Evolutionary conservation across 495 filamentous ascomycete species (phyloP).

Genomic region (Arthonia radiata): DNA sequence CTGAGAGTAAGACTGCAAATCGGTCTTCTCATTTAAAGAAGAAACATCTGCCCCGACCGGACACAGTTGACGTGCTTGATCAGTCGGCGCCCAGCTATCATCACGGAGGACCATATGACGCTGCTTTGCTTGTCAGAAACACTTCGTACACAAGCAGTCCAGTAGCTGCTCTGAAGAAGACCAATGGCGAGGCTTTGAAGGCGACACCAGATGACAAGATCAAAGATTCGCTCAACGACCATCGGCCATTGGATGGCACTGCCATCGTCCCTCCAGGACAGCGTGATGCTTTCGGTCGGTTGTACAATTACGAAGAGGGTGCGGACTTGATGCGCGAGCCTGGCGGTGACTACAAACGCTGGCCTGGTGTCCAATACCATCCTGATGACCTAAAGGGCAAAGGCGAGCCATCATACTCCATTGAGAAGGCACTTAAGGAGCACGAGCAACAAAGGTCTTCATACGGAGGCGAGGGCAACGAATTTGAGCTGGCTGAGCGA

Average conservation of each 20-base stretch:
- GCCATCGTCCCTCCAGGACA: conserved; percentile 52
- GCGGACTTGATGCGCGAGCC: conserved; percentile 55
- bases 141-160: conserved; percentile 34
- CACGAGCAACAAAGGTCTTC: conserved; percentile 11
- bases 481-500: conserved; percentile 13
- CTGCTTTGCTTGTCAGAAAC: conserved; percentile 50
- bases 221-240: conserved; percentile 42
- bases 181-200: conserved; percentile 52
- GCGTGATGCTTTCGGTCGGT: conserved; percentile 35
- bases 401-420: conserved; percentile 46
- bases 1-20: conserved; percentile 32
- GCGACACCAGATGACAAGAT: conserved; percentile 70
- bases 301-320: conserved; percentile 66
- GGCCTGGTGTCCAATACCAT: conserved; percentile 36
- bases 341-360: conserved; percentile 36
- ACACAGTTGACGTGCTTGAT: conserved; percentile 65
- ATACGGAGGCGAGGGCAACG: conserved; percentile 6
- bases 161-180: conserved; percentile 46
- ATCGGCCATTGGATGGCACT: conserved; percentile 66
- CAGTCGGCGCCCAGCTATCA: conserved; percentile 39
- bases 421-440: conserved; percentile 37
- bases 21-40: conserved; percentile 35
- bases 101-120: conserved; percentile 83
- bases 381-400: conserved; percentile 56
- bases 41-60: conserved; percentile 39